phyloP scores from a whole-genome alignment of 179 eudicot genomes.

The Vitellaria paradoxa region DNA sequence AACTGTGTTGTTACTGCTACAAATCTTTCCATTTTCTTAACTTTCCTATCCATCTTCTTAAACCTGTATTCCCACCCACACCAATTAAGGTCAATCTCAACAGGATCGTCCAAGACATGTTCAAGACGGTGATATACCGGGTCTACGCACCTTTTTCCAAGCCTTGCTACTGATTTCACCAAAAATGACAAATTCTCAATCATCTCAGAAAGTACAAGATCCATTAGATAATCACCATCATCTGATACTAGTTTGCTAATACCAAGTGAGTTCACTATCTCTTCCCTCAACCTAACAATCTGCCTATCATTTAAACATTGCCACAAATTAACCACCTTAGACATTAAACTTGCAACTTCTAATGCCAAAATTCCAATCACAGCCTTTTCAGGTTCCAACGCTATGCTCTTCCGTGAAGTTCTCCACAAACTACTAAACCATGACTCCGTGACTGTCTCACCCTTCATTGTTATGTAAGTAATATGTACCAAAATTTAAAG shows the following conservation, averaged over 20 bases:
- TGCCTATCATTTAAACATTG: constrained; percentile 40
- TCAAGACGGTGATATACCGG: constrained; percentile 43
- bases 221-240: constrained; percentile 45
- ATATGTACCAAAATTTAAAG: background rate
- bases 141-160: constrained; percentile 50
- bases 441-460: constrained; percentile 23
- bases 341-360: constrained; percentile 49
- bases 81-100: constrained; percentile 31
- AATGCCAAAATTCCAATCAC: constrained; percentile 47
- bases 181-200: constrained; percentile 29
- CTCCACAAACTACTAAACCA: constrained; percentile 37
- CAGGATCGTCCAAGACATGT: constrained; percentile 32
- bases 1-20: constrained; percentile 36
- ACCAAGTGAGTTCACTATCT: constrained; percentile 35
- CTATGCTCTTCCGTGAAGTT: constrained; percentile 24
- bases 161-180: constrained; percentile 37
- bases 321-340: constrained; percentile 44
- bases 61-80: constrained; percentile 42
- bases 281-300: constrained; percentile 36
- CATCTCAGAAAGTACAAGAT: constrained; percentile 42
- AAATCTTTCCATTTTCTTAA: constrained; percentile 53
- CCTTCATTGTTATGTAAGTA: constrained; percentile 13
- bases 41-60: constrained; percentile 52
- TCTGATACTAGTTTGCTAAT: constrained; percentile 44
- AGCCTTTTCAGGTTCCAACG: constrained; percentile 27